These are phyloP conservation scores for Paecilomyces variotii DNA, from an alignment of 2,329 filamentous ascomycete species.

Conservation along the genomic window DNA sequence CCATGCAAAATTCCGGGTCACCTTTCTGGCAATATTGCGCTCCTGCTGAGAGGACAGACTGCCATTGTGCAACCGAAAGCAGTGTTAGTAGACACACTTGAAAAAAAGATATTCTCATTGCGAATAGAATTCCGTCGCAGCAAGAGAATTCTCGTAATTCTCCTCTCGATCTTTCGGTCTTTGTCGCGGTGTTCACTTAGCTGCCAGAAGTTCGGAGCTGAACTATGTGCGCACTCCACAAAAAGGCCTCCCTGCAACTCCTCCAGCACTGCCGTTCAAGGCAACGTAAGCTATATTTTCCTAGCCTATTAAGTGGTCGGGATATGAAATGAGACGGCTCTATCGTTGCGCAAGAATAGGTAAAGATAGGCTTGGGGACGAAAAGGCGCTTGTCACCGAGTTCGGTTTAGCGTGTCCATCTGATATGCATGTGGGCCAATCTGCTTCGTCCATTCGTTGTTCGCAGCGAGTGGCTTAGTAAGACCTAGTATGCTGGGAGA, in stretches of 20 bases:
- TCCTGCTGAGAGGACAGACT: slow-evolving; percentile 1
- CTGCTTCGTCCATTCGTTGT: neutral
- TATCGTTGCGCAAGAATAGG: neutral
- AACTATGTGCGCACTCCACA: neutral
- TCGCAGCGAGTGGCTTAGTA: neutral
- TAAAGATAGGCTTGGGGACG: neutral
- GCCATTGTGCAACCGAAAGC: neutral
- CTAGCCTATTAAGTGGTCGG: neutral
- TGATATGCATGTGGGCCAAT: neutral
- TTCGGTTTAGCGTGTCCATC: neutral
- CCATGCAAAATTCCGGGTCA: slow-evolving; percentile 5
- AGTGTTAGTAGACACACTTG: neutral
- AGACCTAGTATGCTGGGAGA: neutral
- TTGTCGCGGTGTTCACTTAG: neutral
- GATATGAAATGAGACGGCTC: neutral
- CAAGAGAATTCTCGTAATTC: neutral
- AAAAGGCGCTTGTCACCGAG: neutral
- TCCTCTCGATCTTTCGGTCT: neutral
- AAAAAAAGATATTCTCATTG: neutral
- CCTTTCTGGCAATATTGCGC: slow-evolving; percentile 7
- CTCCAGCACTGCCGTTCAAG: neutral
- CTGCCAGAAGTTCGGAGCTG: neutral
- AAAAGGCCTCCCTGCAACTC: neutral
- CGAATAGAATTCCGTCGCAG: neutral
- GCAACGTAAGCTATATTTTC: neutral